Conservation (phyloP, 257 asterid genomes). For the Fraxinus pennsylvanica region DNA sequence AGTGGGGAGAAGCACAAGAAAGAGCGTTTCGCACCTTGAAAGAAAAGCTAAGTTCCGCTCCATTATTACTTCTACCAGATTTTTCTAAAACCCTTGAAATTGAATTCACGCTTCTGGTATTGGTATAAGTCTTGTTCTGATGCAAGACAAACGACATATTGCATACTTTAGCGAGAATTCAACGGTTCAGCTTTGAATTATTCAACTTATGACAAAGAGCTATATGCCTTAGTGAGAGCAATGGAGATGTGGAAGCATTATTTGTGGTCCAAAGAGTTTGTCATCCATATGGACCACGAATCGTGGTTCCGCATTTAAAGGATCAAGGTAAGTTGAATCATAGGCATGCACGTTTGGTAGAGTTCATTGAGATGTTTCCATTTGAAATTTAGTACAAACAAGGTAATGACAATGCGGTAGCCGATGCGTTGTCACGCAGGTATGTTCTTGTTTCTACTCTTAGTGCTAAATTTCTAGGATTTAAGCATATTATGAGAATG, state of each 20-base stretch:
- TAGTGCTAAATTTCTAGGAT: not conserved
- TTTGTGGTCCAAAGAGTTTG: not conserved
- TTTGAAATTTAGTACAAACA: not conserved
- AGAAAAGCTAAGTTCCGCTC: not conserved
- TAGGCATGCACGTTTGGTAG: not conserved
- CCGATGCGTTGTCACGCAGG: not conserved
- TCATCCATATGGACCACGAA: not conserved
- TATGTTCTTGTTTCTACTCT: not conserved
- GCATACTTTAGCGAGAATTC: not conserved
- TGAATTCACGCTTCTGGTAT: not conserved
- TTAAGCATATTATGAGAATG: not conserved
- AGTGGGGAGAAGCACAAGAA: not conserved
- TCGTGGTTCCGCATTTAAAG: not conserved
- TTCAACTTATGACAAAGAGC: conserved; percentile 9
- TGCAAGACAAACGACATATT: not conserved
- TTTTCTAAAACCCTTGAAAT: not conserved
- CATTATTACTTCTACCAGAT: not conserved
- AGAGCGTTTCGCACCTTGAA: not conserved
- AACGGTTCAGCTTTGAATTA: not conserved
- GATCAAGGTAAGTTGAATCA: not conserved
- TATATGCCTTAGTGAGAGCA: not conserved
- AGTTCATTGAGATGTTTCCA: not conserved
- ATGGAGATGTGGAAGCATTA: not conserved
- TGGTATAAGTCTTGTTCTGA: too few species aligned
- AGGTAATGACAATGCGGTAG: not conserved